Evolutionary conservation across 345 rosid species (phyloP).

Genomic region (Mangifera indica): DNA sequence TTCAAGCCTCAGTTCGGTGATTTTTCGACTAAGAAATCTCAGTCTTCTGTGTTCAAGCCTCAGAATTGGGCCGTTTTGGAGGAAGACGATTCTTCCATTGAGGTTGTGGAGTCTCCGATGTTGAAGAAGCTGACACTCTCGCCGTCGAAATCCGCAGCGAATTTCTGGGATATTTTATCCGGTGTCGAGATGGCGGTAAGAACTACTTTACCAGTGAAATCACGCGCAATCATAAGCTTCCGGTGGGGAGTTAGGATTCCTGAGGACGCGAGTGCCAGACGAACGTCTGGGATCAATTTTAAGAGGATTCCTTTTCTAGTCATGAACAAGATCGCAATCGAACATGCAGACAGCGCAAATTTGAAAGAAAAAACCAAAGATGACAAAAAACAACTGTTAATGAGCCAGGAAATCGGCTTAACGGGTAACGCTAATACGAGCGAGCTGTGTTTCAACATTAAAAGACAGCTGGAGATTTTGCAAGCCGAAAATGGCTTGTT

Average conservation of each 20-base stretch:
- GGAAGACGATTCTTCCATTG: conserved; percentile 60
- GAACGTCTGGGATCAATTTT: conserved; percentile 47
- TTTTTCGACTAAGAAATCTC: conserved; percentile 81
- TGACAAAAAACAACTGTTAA: not conserved
- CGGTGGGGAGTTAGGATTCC: conserved; percentile 97
- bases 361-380: conserved; percentile 23
- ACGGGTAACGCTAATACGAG: conserved; percentile 37
- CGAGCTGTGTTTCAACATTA: conserved; percentile 51
- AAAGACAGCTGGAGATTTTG: conserved; percentile 62
- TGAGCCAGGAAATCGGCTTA: conserved; percentile 21
- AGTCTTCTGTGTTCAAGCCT: conserved; percentile 39
- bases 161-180: conserved; percentile 43
- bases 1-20: conserved; percentile 89
- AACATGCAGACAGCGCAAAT: conserved; percentile 52
- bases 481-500: conserved; percentile 61
- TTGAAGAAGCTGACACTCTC: conserved; percentile 40
- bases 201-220: conserved; percentile 67
- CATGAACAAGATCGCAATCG: conserved; percentile 88
- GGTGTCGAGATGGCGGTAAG: conserved; percentile 74
- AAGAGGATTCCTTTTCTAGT: conserved; percentile 69
- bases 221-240: conserved; percentile 62
- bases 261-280: conserved; percentile 40
- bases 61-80: conserved; percentile 33
- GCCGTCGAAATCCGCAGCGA: conserved; percentile 36
- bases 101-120: conserved; percentile 58